A percentile compares a stretch with the other conserved stretches of the same genome.
Evolutionary conservation across 208 protist species (phyloP).

Genomic region (Hexamita inflata): DNA sequence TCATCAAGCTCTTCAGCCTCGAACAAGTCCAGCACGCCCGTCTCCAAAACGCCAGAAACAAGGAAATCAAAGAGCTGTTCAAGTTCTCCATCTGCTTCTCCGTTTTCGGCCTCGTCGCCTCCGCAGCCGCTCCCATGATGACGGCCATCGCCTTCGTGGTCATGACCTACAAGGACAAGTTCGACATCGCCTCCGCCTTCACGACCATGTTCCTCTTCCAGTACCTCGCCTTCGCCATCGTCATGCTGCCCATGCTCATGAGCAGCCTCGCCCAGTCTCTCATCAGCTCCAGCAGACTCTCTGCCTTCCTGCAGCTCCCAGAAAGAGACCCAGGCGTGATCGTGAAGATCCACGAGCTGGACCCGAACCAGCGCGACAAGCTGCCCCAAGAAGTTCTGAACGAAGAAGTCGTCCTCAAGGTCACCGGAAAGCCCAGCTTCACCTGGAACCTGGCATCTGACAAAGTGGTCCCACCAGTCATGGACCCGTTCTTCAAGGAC

Average conservation of each 20-base stretch:
- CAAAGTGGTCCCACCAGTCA: background rate
- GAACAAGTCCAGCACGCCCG: slow-evolving; percentile 43
- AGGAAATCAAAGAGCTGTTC: slow-evolving; percentile 22
- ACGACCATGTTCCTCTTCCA: slow-evolving; percentile 21
- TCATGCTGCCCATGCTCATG: slow-evolving; percentile 4
- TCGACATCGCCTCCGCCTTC: background rate
- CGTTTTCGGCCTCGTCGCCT: background rate
- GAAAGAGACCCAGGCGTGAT: slow-evolving; percentile 8
- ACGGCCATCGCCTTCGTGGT: slow-evolving; percentile 18
- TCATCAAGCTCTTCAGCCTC: slow-evolving; percentile 55
- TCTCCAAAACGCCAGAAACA: slow-evolving; percentile 31
- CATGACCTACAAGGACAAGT: background rate
- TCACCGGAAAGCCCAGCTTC: slow-evolving; percentile 6
- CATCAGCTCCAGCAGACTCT: slow-evolving; percentile 20
- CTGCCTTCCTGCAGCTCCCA: slow-evolving; percentile 21
- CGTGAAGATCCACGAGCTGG: background rate
- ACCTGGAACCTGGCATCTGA: background rate
- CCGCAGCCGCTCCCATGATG: slow-evolving; percentile 1
- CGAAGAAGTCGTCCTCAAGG: background rate
- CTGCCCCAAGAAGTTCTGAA: background rate
- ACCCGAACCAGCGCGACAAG: background rate
- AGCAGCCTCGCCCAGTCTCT: background rate
- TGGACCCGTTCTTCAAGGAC: slow-evolving; percentile 16
- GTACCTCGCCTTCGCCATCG: background rate
- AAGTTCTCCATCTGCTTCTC: background rate